Conservation (phyloP, 2,329 filamentous ascomycete species). For the Apiospora arundinis region DNA sequence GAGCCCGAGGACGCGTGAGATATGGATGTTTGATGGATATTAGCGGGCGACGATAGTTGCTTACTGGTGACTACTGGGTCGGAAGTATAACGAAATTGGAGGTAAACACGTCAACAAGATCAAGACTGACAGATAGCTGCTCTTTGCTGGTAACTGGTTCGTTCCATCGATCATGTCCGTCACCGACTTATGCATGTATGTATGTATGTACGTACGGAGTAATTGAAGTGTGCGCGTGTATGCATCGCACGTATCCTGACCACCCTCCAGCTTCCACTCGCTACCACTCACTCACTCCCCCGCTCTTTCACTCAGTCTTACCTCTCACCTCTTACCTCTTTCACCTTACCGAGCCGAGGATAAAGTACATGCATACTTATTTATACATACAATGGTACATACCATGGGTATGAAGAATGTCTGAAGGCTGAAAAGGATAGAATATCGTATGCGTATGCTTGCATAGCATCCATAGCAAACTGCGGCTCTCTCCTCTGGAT, state of each 20-base stretch:
- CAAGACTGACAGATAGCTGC: neutral
- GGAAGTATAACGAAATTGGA: conserved; percentile 8
- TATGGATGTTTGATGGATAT: neutral
- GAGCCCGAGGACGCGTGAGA: neutral
- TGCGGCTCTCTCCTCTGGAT: neutral
- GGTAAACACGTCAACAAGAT: conserved; percentile 4
- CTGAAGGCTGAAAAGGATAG: too few species aligned
- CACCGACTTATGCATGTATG: neutral
- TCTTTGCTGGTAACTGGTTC: neutral
- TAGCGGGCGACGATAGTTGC: neutral
- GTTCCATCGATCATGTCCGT: conserved; percentile 1
- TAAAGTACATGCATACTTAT: neutral
- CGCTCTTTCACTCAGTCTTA: neutral
- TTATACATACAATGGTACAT: neutral
- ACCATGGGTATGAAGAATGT: neutral
- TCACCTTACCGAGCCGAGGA: neutral
- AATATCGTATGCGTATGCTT: too few species aligned
- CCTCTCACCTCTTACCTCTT: neutral
- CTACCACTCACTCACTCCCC: neutral
- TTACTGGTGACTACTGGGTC: conserved; percentile 10
- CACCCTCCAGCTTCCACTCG: too few species aligned
- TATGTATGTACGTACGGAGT: too few species aligned
- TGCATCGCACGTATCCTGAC: neutral
- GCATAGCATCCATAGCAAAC: neutral
- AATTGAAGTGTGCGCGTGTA: too few species aligned